Base-by-base conservation (phyloP, 1,284 basidiomycete genomes). In the Caloboletus firmus region DNA sequence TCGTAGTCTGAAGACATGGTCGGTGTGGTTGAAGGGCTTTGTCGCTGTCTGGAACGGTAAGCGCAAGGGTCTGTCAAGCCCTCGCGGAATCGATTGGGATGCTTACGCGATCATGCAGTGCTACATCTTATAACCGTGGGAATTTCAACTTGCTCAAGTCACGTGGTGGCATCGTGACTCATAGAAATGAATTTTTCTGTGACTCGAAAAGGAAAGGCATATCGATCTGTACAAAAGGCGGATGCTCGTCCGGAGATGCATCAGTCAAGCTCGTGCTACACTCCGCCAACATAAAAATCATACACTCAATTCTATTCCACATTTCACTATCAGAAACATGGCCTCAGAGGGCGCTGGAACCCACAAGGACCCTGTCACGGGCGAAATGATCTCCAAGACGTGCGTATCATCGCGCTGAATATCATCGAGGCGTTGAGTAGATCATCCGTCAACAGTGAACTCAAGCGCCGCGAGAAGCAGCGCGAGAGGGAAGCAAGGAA, bases 371-470 rank as follows among this genome's bases (percentile, higher is more conserved):
- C 89, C 89, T 42, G 83, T 93, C 58, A 95, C 95, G 3, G 94
- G 93, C 40, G 94, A 97, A 74, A 83, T 95, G 87, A 85, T 98
- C 67, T 95, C 93, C 76, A 98, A 98, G 84, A 81, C 84, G 93
- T 95, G 56, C 64, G 91, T 79, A 54, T 41, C 45, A 47, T 58
- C 57, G 44, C 61, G 32, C 34, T 39, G 41, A 34, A 24, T 55
- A 39, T 51, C 56, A 46, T 44, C 28, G 24, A 45, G 32, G 20
- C 2, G 10, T 34, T 56, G 56, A 68, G 55, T 74, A 73, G 59
- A 72, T 72, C 60, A 47, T 13, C 11, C 43, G 28, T 52, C 42
- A 51, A 57, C 59, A 98, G 94, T 65, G 95, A 97, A 74, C 81
- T 96, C 68, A 98, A 98, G 85, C 83, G 89, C 65, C 83, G 94